Base-by-base conservation (phyloP, 352 stramenopile genomes). In the Phytophthora macrochlamydospora region DNA sequence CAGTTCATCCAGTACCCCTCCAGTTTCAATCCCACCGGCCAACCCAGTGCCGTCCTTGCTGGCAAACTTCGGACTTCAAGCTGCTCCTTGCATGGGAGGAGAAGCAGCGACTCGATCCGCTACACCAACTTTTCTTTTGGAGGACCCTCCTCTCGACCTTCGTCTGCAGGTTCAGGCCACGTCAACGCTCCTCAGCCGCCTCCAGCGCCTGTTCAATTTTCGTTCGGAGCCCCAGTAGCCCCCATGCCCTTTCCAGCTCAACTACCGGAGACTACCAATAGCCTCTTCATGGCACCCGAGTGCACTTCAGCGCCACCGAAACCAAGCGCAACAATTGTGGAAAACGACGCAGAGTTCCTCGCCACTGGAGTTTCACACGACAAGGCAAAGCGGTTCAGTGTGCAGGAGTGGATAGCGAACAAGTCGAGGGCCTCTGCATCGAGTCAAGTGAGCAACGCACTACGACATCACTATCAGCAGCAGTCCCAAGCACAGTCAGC, bases 351-450 rank as follows among this genome's bases (percentile, higher is more conserved):
- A 11, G 83, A 90, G 9, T 69, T 86, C 32, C 65, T 90, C 9
- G 50, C 76, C 2, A 75, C 75, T 2, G 85, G 85, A 1, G 85
- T 93, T 31, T 91, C 85, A 7, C 85, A 93, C 40, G 85, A 93
- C 31, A 87, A 86, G 44, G 81, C 71, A 0, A 82, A 70, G 38
- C 74, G 65, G 12, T 79, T 91, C 7, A 91, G 82, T 62, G 85
- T 93, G 6, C 78, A 93, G 48, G 81, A 93, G 52, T 91, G 83
- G 82, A 90, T 93, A 56, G 81, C 82, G 2, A 91, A 53, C 48
- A 91, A 91, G 48, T 73, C 72, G 6, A 79, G 77, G 2, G 31
- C 50, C 3, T 81, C 71, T n/a, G 55, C 46, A 2, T 67, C 71
- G 3, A 73, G 43, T 14, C 62, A 82, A 66, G 43, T 65, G 18